Evolutionary conservation across 2,329 filamentous ascomycete genomes (phyloP), one percentile per base, ranked within the genome.

Genomic region (Fusarium pseudograminearum): DNA sequence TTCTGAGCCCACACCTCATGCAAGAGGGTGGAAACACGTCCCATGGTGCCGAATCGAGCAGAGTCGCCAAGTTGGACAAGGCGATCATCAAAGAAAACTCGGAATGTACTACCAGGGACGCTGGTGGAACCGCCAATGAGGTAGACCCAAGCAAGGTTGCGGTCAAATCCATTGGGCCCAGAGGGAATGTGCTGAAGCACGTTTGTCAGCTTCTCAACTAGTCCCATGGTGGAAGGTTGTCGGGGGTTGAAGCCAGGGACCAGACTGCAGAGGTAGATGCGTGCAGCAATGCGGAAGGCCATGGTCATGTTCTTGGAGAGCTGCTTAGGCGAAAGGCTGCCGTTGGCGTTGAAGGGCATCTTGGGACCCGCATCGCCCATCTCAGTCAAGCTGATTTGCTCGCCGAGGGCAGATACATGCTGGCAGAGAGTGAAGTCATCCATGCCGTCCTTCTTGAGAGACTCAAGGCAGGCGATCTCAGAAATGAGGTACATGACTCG

Each of bases 401-500:
- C 88, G 46, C 93, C 95, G 9, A 98, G 89, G n/a, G 91, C 89
- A 67, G 91, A 90, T 40, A 98, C 93, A 80, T 98, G 95, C 64
- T 91, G 88, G 86, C 94, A 98, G 45, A 98, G 89, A 52, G 90
- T 89, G 70, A 96, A 90, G 76, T 96, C 91, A 73, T 97, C 92
- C 83, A 96, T 93, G 73, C 92, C 92, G 64, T 92, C 89, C 40
- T 85, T 83, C 84, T 96, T 97, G 69, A 98, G 88, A 5, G 93
- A 92, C 79, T 98, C 96, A 55, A 99, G 89, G 80, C 96, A 98
- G 57, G 95, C 93, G 74, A 98, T 97, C 82, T 99, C 96, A 3
- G 94, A 97, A 78, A 99, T 97, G 74, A 98, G 86, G 80, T 97
- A 98, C 94, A 99, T 98, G 81, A 98, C 92, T 24, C 90, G 90